A percentile compares a stretch with the other conserved stretches of the same genome.
These are phyloP conservation scores for Meredithiella fracta DNA, from an alignment of 2,329 filamentous ascomycete species.

Conservation along the genomic window DNA sequence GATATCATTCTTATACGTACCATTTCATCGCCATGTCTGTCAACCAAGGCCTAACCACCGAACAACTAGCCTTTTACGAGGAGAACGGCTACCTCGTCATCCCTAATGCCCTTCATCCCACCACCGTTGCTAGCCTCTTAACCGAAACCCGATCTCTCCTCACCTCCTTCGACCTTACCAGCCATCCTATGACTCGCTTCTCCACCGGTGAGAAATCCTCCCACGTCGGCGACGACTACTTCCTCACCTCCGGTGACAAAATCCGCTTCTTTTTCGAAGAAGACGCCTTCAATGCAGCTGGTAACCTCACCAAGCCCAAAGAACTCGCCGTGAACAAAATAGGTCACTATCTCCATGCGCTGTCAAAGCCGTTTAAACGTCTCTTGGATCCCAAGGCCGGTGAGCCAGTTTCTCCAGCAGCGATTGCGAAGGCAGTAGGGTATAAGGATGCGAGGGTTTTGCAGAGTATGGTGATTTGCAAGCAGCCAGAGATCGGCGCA, in stretches of 20 bases:
- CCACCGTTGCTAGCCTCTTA: constrained; percentile 52
- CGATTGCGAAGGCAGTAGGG: constrained; percentile 53
- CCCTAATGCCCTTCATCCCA: constrained; percentile 52
- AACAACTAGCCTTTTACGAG: constrained; percentile 57
- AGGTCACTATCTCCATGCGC: constrained; percentile 57
- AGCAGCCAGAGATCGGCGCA: constrained; percentile 89
- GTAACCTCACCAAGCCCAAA: constrained; percentile 61
- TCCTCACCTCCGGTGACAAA: constrained; percentile 77
- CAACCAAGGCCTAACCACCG: constrained; percentile 43
- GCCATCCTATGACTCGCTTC: constrained; percentile 89
- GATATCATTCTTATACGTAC: not conserved
- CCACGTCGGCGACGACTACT: constrained; percentile 91
- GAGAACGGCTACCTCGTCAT: constrained; percentile 83
- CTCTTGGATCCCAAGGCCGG: constrained; percentile 36
- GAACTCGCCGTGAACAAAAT: constrained; percentile 78
- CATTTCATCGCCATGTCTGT: constrained; percentile 2
- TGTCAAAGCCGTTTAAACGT: constrained; percentile 48
- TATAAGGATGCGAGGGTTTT: constrained; percentile 62
- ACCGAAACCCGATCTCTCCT: constrained; percentile 61
- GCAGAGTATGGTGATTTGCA: constrained; percentile 97
- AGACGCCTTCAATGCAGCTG: constrained; percentile 58
- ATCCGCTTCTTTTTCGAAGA: constrained; percentile 96
- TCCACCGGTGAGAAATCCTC: constrained; percentile 58
- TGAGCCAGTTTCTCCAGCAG: constrained; percentile 29
- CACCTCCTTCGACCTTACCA: constrained; percentile 54